Evolutionary conservation across 2,329 filamentous ascomycete species (phyloP), one percentile per base, ranked within the genome.

Genomic region (Penicillium hesseltinei): DNA sequence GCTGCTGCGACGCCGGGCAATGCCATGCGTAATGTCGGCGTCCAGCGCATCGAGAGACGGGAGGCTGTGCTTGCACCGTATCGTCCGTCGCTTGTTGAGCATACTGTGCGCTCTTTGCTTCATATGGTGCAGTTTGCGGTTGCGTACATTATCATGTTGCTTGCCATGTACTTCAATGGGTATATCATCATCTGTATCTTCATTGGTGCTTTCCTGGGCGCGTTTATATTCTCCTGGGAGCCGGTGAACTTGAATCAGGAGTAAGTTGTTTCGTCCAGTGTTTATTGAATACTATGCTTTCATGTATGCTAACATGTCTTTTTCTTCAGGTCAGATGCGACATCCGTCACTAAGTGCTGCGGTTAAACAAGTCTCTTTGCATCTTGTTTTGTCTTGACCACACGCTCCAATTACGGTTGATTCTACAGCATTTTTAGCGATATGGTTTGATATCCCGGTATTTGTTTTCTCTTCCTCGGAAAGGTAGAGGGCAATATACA

Each of bases 171-270:
- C 62, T 87, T 81, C 72, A 86, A 87, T 57, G 82, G 87, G 10
- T 94, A 91, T 73, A 82, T 94, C 61, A 90, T 94, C 71, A 87
- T 93, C 58, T 90, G 86, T 64, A 91, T 94, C 71, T 84, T 93
- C 61, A 82, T 93, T 54, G 91, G 91, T 1, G 85, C 88, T 0
- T 91, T 85, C 62, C 56, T 92, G 5, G 91, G 90, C 17, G 80
- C 83, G 13, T 90, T 92, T 62, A 69, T 90, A 58, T 93, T 91
- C 70, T 83, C 86, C 31, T 92, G 89, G 88, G 88, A 89, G 54
- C 58, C 65, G 6, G 42, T 67, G 5, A n/a, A 35, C 17, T 39
- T 56, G 46, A 27, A 29, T 21, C 23, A 56, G 25, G 53, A 51
- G 53, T 56, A 35, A 44, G 53, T 56, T 31, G 2, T 50, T 21